phyloP scores from a whole-genome alignment of 352 stramenopile genomes.

The Bremia lactucae region DNA sequence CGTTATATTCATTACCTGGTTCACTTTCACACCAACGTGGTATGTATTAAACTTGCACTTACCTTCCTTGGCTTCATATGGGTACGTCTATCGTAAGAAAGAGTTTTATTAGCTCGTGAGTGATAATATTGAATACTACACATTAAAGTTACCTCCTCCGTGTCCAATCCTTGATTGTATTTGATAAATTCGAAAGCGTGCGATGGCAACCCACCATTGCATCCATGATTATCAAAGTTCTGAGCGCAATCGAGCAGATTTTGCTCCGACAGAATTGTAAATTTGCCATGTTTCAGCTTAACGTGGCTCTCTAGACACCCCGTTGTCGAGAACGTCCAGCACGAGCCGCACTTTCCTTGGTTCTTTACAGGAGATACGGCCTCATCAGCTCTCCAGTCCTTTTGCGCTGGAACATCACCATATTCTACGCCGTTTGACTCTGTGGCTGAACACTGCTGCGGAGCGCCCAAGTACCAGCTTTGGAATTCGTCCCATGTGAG shows the following conservation, averaged over 20 bases:
- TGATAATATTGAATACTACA: neutral
- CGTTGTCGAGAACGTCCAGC: slow-evolving; percentile 98
- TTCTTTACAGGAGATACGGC: slow-evolving; percentile 96
- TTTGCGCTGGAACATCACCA: slow-evolving; percentile 57
- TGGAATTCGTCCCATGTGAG: slow-evolving; percentile 72
- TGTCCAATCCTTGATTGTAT: slow-evolving; percentile 83
- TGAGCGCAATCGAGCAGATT: slow-evolving; percentile 95
- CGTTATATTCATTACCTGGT: slow-evolving; percentile 80
- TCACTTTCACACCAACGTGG: slow-evolving; percentile 59
- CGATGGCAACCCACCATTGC: slow-evolving; percentile 93
- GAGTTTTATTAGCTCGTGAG: neutral
- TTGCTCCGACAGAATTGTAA: slow-evolving; percentile 94
- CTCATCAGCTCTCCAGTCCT: slow-evolving; percentile 92
- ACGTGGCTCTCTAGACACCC: slow-evolving; percentile 95
- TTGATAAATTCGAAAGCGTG: slow-evolving; percentile 95
- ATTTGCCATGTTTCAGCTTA: slow-evolving; percentile 88
- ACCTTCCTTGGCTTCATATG: slow-evolving; percentile 62
- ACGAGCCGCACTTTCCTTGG: slow-evolving; percentile 96
- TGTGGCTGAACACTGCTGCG: slow-evolving; percentile 68
- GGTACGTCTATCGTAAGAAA: slow-evolving; percentile 33
- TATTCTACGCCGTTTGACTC: slow-evolving; percentile 19
- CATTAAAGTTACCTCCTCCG: slow-evolving; percentile 44
- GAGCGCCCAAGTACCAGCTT: slow-evolving; percentile 46
- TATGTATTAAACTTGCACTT: slow-evolving; percentile 77
- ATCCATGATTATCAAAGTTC: slow-evolving; percentile 91